These are phyloP conservation scores for Globisporangium irregulare DNA, from an alignment of 352 stramenopile genomes.

Conservation along the genomic window DNA sequence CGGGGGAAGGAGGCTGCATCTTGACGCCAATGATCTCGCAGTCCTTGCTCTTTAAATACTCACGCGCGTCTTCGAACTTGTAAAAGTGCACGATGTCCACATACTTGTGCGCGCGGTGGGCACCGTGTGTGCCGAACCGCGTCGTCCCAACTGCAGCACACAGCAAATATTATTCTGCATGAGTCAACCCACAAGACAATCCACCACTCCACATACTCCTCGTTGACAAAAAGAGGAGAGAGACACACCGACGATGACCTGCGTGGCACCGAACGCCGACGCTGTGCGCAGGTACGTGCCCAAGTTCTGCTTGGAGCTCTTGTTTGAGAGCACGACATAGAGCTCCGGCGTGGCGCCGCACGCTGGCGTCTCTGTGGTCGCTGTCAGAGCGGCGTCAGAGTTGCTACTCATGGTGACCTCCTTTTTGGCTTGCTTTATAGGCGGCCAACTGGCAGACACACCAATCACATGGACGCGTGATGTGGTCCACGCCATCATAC, in stretches of 20 bases:
- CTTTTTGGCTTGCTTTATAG: background rate
- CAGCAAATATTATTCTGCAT: background rate
- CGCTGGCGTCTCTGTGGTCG: constrained; percentile 1
- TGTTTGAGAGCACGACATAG: constrained; percentile 76
- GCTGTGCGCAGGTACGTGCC: constrained; percentile 76
- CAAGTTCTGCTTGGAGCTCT: constrained; percentile 69
- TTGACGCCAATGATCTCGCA: constrained; percentile 65
- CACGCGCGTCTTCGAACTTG: constrained; percentile 52
- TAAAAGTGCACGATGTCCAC: constrained; percentile 73
- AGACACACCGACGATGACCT: constrained; percentile 69
- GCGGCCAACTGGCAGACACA: background rate
- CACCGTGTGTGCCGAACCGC: constrained; percentile 76
- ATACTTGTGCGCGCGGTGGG: constrained; percentile 78
- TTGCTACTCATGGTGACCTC: constrained; percentile 15
- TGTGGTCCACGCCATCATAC: constrained; percentile 2
- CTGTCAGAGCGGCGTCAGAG: background rate
- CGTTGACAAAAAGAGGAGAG: background rate
- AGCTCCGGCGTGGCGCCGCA: constrained; percentile 24
- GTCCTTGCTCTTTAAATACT: constrained; percentile 51
- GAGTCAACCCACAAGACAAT: constrained; percentile 2
- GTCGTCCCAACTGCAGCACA: constrained; percentile 51
- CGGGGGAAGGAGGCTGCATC: constrained; percentile 1
- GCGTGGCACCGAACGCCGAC: constrained; percentile 64
- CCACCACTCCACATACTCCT: background rate
- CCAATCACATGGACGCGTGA: background rate